A percentile compares a stretch with the other conserved stretches of the same genome.
Conservation (phyloP, 2,329 filamentous ascomycete genomes). For the Tolypocladium tundrense region DNA sequence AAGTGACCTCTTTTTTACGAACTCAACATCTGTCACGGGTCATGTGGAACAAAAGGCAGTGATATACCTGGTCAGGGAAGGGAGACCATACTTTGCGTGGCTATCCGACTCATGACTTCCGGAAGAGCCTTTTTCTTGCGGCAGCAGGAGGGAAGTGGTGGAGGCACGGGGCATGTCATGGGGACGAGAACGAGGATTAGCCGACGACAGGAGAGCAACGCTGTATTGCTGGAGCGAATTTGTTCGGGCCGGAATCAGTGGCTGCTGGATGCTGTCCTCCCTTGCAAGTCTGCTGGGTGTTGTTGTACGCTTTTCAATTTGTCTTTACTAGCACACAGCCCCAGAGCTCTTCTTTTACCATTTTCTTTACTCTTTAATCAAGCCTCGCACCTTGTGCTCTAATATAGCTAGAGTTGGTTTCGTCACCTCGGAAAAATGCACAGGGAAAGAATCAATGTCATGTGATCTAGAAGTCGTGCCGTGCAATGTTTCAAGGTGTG, state of each 20-base stretch:
- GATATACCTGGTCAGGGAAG: slow-evolving; percentile 12
- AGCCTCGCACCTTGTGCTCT: slow-evolving; percentile 21
- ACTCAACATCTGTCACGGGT: slow-evolving; percentile 19
- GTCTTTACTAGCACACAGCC: slow-evolving; percentile 24
- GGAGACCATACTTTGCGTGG: slow-evolving; percentile 8
- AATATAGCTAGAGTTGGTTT: slow-evolving; percentile 19
- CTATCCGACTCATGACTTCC: slow-evolving; percentile 6
- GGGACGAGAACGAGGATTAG: background rate
- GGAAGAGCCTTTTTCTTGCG: slow-evolving; percentile 9
- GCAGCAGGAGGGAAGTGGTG: slow-evolving; percentile 9
- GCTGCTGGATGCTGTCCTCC: slow-evolving; percentile 1
- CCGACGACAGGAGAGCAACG: background rate
- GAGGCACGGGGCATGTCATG: background rate
- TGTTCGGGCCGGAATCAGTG: background rate
- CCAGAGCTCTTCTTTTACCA: slow-evolving; percentile 22
- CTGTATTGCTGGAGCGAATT: background rate
- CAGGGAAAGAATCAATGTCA: background rate
- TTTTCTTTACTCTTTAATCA: slow-evolving; percentile 29
- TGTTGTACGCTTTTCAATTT: slow-evolving; percentile 21
- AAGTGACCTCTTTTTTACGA: slow-evolving; percentile 16
- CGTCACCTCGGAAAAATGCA: slow-evolving; percentile 7
- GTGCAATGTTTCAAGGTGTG: background rate
- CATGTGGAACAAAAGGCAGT: slow-evolving; percentile 16
- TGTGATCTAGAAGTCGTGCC: background rate
- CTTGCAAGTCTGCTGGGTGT: slow-evolving; percentile 6